Evolutionary conservation across 2,329 filamentous ascomycete genomes (phyloP), one percentile per base, ranked within the genome.

Genomic region (Stemphylium lycopersici): DNA sequence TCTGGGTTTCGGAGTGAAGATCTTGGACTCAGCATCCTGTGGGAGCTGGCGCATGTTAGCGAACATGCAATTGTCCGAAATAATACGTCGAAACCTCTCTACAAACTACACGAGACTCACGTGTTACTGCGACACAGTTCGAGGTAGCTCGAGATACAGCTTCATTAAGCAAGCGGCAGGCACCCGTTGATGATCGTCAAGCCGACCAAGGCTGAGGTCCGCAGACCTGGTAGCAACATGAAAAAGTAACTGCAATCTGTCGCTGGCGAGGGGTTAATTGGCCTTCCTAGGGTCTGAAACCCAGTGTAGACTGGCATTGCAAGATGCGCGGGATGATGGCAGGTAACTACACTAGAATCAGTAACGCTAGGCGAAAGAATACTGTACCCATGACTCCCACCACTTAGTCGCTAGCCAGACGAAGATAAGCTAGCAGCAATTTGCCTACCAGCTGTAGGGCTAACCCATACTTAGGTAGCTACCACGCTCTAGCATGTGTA

Each of bases 251-350:
- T 24, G 39, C 39, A 39, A 22, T 37, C 37, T 43, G 34, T 31
- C 37, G 20, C 24, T 38, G 15, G 40, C 41, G 32, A 33, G 18
- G 44, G 7, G 18, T 32, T 36, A 10, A 42, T n/a, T 24, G 42
- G 34, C 18, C 24, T 45, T 15, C 16, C 41, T 32, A 39, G 38
- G 24, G 37, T 33, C 15, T 12, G 33, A 42, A 38, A 22, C 41
- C 34, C 42, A 52, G 33, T 43, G 44, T 29, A 40, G 34, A 53
- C 33, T 47, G 44, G 40, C 44, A 45, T 48, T 15, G 44, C 16
- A 39, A 45, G 24, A 36, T 33, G 24, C 24, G 42, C 44, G 44
- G 51, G 38, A 41, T 50, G 36, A 26, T 20, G 8, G 8, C 24
- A 16, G 13, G 10, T 36, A n/a, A n/a, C 42, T 45, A 45, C 42